phyloP scores from a whole-genome alignment of 805 yeast genomes.

The Tanozyma kutaoensis region DNA sequence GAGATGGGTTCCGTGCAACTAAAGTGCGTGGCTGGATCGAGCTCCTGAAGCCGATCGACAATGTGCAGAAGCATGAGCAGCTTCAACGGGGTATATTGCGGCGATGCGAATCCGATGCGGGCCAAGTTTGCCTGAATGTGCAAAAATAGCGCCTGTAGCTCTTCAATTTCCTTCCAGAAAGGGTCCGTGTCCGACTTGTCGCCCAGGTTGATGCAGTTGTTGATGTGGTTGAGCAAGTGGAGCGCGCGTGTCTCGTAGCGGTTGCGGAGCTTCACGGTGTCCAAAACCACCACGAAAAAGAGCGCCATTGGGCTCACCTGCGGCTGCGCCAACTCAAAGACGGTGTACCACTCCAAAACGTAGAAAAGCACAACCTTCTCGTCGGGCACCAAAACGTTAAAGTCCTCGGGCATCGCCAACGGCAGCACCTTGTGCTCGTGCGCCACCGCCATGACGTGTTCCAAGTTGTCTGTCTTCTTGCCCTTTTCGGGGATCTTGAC shows the following conservation, averaged over 20 bases:
- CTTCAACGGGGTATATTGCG: no score
- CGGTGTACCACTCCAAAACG: slow-evolving; percentile 44
- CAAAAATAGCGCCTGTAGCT: no score
- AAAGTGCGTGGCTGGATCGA: no score
- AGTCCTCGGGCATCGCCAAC: slow-evolving; percentile 42
- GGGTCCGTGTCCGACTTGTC: no score
- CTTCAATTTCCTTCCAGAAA: no score
- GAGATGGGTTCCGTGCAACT: no score
- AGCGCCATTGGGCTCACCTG: background rate
- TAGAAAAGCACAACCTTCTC: slow-evolving; percentile 49
- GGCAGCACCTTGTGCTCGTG: slow-evolving; percentile 33
- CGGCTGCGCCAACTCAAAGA: no score
- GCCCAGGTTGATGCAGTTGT: slow-evolving; percentile 1
- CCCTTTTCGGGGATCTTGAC: slow-evolving; percentile 3
- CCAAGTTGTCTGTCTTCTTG: slow-evolving; percentile 5
- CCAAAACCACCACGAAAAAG: slow-evolving; percentile 3
- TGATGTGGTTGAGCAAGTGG: slow-evolving; percentile 12
- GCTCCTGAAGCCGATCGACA: no score
- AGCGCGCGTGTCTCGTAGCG: slow-evolving; percentile 18
- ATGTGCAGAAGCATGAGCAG: no score
- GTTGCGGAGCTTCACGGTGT: slow-evolving; percentile 10
- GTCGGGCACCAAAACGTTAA: slow-evolving; percentile 36
- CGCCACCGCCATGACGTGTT: slow-evolving; percentile 26
- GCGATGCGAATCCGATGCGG: no score
- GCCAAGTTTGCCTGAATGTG: no score